Percentiles rank a stretch among this genome's conserved stretches.
Evolutionary conservation across 2,329 filamentous ascomycete species (phyloP).

Genomic region (Penicillium verrucosum): DNA sequence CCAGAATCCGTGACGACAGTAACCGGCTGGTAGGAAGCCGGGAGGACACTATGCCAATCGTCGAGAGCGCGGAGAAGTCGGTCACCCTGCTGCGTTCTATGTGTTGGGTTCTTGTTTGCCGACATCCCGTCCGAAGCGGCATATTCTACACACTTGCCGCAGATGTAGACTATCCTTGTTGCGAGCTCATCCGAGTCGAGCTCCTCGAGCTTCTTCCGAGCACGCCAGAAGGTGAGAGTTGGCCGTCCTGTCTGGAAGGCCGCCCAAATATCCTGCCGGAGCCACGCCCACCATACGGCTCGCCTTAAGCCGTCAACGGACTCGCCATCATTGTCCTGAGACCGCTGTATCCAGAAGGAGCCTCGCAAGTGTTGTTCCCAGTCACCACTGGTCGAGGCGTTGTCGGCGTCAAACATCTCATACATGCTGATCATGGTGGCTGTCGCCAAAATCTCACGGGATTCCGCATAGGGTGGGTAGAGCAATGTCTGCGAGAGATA

Average conservation of each 20-base stretch:
- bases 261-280: slow-evolving; percentile 63
- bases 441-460: slow-evolving; percentile 55
- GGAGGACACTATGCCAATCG: slow-evolving; percentile 47
- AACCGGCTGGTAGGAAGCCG: slow-evolving; percentile 40
- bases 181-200: slow-evolving; percentile 55
- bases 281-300: slow-evolving; percentile 64
- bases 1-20: slow-evolving; percentile 30
- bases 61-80: slow-evolving; percentile 47
- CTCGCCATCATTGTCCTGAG: slow-evolving; percentile 58
- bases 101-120: slow-evolving; percentile 41
- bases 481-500: slow-evolving; percentile 59
- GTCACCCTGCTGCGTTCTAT: slow-evolving; percentile 45
- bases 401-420: slow-evolving; percentile 58
- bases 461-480: slow-evolving; percentile 54
- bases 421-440: slow-evolving; percentile 60
- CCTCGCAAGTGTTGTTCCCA: slow-evolving; percentile 63
- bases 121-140: slow-evolving; percentile 45
- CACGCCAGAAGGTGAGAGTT: slow-evolving; percentile 57
- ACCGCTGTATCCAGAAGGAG: slow-evolving; percentile 63
- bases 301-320: slow-evolving; percentile 51
- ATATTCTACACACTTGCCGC: slow-evolving; percentile 56
- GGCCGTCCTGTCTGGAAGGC: slow-evolving; percentile 57
- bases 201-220: slow-evolving; percentile 46
- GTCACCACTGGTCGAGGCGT: slow-evolving; percentile 39
- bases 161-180: slow-evolving; percentile 47